Evolutionary conservation across 192 early-diverging fungal genomes (phyloP), one percentile per base, ranked within the genome.

Genomic region (Radiomyces spectabilis): DNA sequence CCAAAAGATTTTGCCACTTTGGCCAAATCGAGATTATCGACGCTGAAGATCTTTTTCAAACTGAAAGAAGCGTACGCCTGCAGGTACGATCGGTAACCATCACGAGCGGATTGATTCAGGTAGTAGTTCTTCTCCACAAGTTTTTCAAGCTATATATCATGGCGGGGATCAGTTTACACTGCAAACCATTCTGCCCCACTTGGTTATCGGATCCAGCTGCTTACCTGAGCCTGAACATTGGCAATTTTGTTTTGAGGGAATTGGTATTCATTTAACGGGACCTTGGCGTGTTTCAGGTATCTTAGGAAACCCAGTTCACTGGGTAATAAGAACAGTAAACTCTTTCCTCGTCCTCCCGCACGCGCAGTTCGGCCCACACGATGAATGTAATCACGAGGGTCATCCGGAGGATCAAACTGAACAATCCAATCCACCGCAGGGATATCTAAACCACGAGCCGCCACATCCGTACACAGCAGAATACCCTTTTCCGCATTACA

Each of bases 331-430:
- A 98, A 97, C 18, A 99, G 69, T n/a, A 99, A 75, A 21, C 94
- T 93, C 63, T 88, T 86, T 38, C 97, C 97, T 26, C 80, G 65
- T 32, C 88, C 80, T 52, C 93, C 91, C 0, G 88, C 92, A 63
- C 97, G 85, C 4, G 97, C 97, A 0, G 97, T 99, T 52, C 97
- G 87, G 26, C 97, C 95, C 21, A 95, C 93, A 61, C 93, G 83
- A 61, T 95, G 93, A 41, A 95, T 94, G 63, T 95, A 95, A 66
- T 94, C 90, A 66, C 93, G 88, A 59, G 95, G 94, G 77, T 99
- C 97, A 89, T 98, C 95, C 62, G 97, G 97, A 15, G 97, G 95
- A 68, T 99, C 97, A 67, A 88, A 99, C 72, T 99, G 96, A 51
- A 99, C 88, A 65, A 99, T 99, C 95, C 94, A 99, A 66, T 97